Evolutionary conservation across 2,329 filamentous ascomycete species (phyloP).

Genomic region (Camillea tinctor): DNA sequence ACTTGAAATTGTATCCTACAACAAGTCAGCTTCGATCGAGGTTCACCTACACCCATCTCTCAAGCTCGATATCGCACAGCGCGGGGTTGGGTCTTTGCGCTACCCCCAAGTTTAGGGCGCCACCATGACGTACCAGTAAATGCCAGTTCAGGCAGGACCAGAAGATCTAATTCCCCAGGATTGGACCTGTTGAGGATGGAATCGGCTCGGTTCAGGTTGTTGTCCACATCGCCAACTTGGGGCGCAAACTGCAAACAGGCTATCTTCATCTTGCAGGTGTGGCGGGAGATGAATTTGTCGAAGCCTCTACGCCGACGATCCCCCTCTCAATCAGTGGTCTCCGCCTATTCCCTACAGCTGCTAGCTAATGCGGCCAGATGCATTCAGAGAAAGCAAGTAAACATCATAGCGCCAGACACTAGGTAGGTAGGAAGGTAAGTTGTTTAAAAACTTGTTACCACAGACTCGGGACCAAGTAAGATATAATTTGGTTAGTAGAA

Average conservation of each 20-base stretch:
- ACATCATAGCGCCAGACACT: too few species aligned
- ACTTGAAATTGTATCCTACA: constrained; percentile 75
- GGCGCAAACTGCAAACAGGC: constrained; percentile 72
- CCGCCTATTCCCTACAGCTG: too few species aligned
- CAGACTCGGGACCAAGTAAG: too few species aligned
- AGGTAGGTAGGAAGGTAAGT: too few species aligned
- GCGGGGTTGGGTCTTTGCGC: too few species aligned
- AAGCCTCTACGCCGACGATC: too few species aligned
- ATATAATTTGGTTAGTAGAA: too few species aligned
- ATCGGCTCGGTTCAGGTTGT: constrained; percentile 70
- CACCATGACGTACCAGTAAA: constrained; percentile 57
- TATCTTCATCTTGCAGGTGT: constrained; percentile 48
- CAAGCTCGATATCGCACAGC: neutral
- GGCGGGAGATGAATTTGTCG: neutral
- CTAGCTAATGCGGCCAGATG: too few species aligned
- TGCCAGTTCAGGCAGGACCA: constrained; percentile 74
- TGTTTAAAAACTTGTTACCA: too few species aligned
- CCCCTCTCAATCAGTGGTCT: too few species aligned
- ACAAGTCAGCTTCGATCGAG: constrained; percentile 12
- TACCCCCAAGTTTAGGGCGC: neutral
- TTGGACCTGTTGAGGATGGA: constrained; percentile 55
- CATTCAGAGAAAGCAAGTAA: too few species aligned
- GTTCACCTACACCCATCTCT: too few species aligned
- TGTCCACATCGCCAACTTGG: constrained; percentile 65
- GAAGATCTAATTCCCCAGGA: constrained; percentile 60